A percentile compares a stretch with the other conserved stretches of the same genome.
Conservation (phyloP, 129 eudicot species). For the Calendula officinalis region DNA sequence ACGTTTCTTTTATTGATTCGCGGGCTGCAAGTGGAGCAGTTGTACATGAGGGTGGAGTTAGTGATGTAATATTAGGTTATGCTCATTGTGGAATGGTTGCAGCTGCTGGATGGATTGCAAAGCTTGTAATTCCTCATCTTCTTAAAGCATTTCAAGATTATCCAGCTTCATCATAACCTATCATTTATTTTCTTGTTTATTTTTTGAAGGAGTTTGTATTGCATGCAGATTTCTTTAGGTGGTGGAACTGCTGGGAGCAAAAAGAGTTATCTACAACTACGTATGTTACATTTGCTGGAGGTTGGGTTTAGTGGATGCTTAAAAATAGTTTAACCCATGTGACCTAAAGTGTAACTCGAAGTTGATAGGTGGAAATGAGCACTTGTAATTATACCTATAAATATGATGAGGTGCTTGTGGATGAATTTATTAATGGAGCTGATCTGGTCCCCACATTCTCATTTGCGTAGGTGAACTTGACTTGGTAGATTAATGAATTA, state of each 20-base stretch:
- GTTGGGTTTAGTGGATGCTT: too few species aligned
- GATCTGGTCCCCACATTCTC: constrained; percentile 96
- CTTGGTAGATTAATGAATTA: too few species aligned
- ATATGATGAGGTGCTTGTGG: constrained; percentile 83
- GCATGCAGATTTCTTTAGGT: constrained; percentile 86
- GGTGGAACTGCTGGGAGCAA: constrained; percentile 96
- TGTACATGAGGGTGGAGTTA: constrained; percentile 90
- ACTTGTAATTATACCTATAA: neutral
- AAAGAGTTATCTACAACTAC: constrained; percentile 71
- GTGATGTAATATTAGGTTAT: constrained; percentile 79
- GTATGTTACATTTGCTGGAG: constrained; percentile 78
- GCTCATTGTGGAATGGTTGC: constrained; percentile 99
- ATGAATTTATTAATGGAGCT: constrained; percentile 88
- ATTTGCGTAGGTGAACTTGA: constrained; percentile 87
- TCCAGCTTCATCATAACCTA: constrained; percentile 48
- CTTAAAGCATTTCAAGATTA: constrained; percentile 47
- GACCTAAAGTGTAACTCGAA: too few species aligned
- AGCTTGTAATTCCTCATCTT: constrained; percentile 80
- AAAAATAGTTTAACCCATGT: too few species aligned
- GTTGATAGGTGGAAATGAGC: too few species aligned
- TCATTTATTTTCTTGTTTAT: neutral
- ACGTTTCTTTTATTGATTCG: constrained; percentile 80
- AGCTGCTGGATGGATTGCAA: constrained; percentile 99
- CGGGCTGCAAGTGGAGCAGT: constrained; percentile 98
- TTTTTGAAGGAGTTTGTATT: neutral